phyloP scores from a whole-genome alignment of 352 stramenopile species.

The Globisporangium paroecandrum region DNA sequence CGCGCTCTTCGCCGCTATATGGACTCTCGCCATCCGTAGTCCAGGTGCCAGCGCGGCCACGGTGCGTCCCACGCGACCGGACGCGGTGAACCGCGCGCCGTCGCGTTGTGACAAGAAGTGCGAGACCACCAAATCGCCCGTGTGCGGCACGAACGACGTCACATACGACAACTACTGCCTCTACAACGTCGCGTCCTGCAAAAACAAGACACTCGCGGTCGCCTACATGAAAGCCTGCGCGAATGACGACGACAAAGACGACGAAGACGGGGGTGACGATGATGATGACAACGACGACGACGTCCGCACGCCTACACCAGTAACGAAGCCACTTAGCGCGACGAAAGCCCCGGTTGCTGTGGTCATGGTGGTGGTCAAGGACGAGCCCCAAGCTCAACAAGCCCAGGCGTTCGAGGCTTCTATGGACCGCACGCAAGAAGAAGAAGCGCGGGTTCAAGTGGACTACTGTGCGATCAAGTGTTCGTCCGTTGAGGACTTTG shows the following conservation, averaged over 20 bases:
- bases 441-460: not conserved
- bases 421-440: not conserved
- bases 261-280: not conserved
- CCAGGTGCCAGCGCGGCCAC: not conserved
- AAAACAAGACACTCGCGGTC: conserved; percentile 22
- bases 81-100: not conserved
- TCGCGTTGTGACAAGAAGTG: conserved; percentile 8
- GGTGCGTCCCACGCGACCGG: not conserved
- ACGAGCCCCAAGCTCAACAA: not conserved
- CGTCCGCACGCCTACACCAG: not conserved
- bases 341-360: not conserved
- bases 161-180: conserved; percentile 30
- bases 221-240: conserved; percentile 25
- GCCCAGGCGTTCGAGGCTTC: not conserved
- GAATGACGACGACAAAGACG: conserved; percentile 8
- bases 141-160: conserved; percentile 27
- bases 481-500: not conserved
- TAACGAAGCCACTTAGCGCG: not conserved
- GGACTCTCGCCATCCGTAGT: not conserved
- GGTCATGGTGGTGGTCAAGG: not conserved
- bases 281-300: not conserved
- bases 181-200: conserved; percentile 26
- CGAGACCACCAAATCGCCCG: not conserved
- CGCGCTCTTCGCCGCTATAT: not conserved
- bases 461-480: conserved; percentile 5